These are phyloP conservation scores for Seiridium unicorne DNA, from an alignment of 2,329 filamentous ascomycete species.

Conservation along the genomic window DNA sequence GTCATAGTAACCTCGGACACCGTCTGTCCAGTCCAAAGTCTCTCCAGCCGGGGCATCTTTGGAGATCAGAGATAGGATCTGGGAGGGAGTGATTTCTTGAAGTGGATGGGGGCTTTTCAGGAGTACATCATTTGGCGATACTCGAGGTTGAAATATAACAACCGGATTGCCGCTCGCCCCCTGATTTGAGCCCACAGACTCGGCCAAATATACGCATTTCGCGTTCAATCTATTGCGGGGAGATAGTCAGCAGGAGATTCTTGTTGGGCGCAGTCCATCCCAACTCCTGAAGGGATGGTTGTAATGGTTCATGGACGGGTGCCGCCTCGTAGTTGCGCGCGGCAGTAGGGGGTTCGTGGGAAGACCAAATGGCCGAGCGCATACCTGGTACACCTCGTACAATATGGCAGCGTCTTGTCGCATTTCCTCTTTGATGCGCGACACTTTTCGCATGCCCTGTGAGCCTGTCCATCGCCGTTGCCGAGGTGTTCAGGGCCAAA, in stretches of 20 bases:
- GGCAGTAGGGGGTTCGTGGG: no score
- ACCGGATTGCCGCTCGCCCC: conserved; percentile 21
- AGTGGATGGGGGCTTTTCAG: conserved; percentile 27
- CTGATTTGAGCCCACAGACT: conserved; percentile 20
- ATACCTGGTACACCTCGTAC: conserved; percentile 30
- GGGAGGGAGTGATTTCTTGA: conserved; percentile 31
- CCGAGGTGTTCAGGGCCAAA: neutral
- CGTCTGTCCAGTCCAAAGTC: conserved; percentile 34
- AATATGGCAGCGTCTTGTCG: conserved; percentile 30
- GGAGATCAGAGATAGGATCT: conserved; percentile 37
- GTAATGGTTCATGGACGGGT: no score
- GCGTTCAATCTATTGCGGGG: conserved; percentile 24
- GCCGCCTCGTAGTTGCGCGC: no score
- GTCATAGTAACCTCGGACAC: conserved; percentile 35
- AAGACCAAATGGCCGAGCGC: neutral
- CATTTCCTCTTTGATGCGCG: conserved; percentile 30
- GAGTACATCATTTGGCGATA: conserved; percentile 23
- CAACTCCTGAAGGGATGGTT: no score
- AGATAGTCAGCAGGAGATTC: neutral
- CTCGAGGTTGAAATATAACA: conserved; percentile 26
- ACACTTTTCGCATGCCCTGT: conserved; percentile 32
- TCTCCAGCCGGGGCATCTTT: conserved; percentile 23
- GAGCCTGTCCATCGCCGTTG: conserved; percentile 9
- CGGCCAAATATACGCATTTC: conserved; percentile 30
- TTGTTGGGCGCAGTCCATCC: no score